phyloP scores from a whole-genome alignment of 1,284 basidiomycete genomes.

The Fomitopsis pinicola region DNA sequence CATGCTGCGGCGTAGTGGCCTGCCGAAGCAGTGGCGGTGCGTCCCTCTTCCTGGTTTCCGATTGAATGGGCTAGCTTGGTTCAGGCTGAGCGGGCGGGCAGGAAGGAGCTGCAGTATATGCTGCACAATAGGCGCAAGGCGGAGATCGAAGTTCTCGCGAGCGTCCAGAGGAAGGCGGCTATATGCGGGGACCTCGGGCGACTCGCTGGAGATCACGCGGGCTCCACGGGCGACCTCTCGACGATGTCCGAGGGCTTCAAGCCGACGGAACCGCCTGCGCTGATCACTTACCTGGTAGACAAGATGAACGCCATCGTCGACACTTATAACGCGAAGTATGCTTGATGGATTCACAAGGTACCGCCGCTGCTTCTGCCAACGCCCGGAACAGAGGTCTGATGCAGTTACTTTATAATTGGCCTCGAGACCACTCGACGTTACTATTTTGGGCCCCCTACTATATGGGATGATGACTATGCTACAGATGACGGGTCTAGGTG shows the following conservation, averaged over 20 bases:
- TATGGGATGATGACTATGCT: not conserved
- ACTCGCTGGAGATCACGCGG: not conserved
- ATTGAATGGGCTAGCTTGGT: not conserved
- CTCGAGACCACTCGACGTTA: not conserved
- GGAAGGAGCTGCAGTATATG: constrained; percentile 77
- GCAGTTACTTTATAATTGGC: not conserved
- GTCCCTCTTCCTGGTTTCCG: constrained; percentile 18
- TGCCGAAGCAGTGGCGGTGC: constrained; percentile 74
- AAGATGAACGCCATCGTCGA: constrained; percentile 13
- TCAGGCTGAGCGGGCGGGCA: constrained; percentile 22
- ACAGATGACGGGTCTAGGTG: not conserved
- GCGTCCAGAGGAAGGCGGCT: not conserved
- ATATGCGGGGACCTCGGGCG: not conserved
- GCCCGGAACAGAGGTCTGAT: not conserved
- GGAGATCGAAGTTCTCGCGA: constrained; percentile 76
- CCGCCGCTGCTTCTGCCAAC: not conserved
- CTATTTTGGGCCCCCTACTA: not conserved
- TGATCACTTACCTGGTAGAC: constrained; percentile 18
- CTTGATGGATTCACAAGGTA: not conserved
- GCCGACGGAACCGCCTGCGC: not conserved
- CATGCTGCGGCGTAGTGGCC: constrained; percentile 50
- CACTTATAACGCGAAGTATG: not conserved
- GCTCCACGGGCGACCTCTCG: not conserved
- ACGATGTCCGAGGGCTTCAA: not conserved
- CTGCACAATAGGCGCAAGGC: constrained; percentile 79